A percentile compares a stretch with the other conserved stretches of the same genome.
These are phyloP conservation scores for Globisporangium cystogenes DNA, from an alignment of 352 stramenopile species.

Conservation along the genomic window DNA sequence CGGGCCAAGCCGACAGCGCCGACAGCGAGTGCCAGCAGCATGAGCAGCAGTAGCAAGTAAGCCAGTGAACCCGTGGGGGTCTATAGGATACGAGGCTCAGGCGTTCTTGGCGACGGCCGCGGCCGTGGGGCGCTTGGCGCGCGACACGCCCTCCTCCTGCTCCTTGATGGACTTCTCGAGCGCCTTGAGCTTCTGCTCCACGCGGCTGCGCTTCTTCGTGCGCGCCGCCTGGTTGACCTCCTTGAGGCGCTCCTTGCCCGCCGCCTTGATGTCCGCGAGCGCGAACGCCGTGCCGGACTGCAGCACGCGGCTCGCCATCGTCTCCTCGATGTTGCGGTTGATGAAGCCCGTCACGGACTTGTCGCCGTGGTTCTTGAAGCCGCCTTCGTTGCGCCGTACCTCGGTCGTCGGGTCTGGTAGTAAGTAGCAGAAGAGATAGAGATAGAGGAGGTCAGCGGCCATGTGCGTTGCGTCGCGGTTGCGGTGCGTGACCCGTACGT, in stretches of 20 bases:
- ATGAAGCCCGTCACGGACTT: conserved; percentile 80
- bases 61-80: too few species aligned
- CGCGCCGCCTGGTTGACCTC: conserved; percentile 77
- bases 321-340: conserved; percentile 86
- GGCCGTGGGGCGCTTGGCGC: conserved; percentile 35
- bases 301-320: conserved; percentile 81
- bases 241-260: conserved; percentile 80
- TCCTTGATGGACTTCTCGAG: conserved; percentile 78
- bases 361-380: conserved; percentile 72
- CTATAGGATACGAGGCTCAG: background rate
- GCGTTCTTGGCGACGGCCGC: conserved; percentile 26
- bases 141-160: conserved; percentile 55
- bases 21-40: too few species aligned
- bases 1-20: conserved; percentile 27
- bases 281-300: conserved; percentile 57
- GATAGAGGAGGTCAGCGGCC: background rate
- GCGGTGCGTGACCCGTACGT: too few species aligned
- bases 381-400: conserved; percentile 60
- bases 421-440: background rate
- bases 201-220: conserved; percentile 84
- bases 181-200: conserved; percentile 73
- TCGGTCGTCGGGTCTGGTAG: conserved; percentile 70
- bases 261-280: conserved; percentile 56
- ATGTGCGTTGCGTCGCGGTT: too few species aligned
- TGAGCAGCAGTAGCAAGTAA: conserved; percentile 1